These are phyloP conservation scores for Diddensiella santjacobensis DNA, from an alignment of 805 yeast genomes.

Conservation along the genomic window DNA sequence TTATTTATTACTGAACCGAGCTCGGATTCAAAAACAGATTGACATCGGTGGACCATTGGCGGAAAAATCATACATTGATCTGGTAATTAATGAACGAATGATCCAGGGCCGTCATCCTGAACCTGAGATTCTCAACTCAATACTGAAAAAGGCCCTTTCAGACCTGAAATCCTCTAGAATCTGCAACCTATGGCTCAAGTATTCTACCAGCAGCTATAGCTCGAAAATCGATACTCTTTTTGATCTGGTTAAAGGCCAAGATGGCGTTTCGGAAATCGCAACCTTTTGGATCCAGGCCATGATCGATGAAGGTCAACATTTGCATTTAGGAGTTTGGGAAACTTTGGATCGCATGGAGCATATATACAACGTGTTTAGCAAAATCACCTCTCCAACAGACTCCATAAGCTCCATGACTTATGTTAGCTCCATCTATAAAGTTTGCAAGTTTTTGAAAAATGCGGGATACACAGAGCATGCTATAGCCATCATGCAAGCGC, in stretches of 20 bases:
- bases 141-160: background rate
- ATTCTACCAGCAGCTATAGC: background rate
- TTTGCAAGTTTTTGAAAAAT: conserved; percentile 7
- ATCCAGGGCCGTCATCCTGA: background rate
- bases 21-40: background rate
- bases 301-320: too few relatives aligned
- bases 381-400: too few relatives aligned
- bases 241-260: too few relatives aligned
- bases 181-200: background rate
- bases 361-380: too few relatives aligned
- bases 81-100: background rate
- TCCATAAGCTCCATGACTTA: too few relatives aligned
- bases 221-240: too few relatives aligned
- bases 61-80: background rate
- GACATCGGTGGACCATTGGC: background rate
- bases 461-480: conserved; percentile 26
- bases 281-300: too few relatives aligned
- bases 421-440: too few relatives aligned
- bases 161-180: background rate
- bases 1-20: background rate
- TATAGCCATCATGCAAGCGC: conserved; percentile 22
- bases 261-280: too few relatives aligned
- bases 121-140: background rate
- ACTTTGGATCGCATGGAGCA: too few relatives aligned
- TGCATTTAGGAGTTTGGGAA: too few relatives aligned